Base-by-base conservation (phyloP, 768 basidiomycete genomes). In the Lentinula raphanica region DNA sequence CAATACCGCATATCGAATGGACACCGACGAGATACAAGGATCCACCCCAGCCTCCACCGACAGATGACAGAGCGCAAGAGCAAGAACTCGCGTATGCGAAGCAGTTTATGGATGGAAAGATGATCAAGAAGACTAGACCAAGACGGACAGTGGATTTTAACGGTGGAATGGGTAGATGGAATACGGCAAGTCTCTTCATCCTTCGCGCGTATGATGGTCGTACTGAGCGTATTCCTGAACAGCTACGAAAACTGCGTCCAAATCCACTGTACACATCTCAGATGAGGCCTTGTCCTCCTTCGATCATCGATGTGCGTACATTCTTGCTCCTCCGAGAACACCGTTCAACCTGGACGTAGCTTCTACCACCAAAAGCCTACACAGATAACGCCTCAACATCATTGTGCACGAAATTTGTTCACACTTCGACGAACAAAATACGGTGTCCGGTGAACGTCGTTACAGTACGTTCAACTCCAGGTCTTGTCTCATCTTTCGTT, bases 351-450 rank as follows among this genome's bases (percentile, higher is more conserved):
- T 29, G n/a, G 21, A 38, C 51, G 42, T 69, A 98, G 96, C 80
- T 98, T n/a, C 77, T 98, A 48, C 96, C 95, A 1, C 89, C 97
- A 1, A 86, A 88, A 70, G 95, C 94, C 28, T 98, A 98, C 71
- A 87, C 90, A 15, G 83, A 86, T 54, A 98, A 98, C 69, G 80
- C 89, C 3, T 92, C 95, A 5, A 96, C 92, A 0, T 98, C 96
- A 0, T 76, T 98, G 56, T 98, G 95, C 69, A 95, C 95, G 44
- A 95, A 97, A 69, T 98, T 97, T 64, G 88, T 98, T 9, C 97
- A 99, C 70, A 98, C 96, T 0, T 97, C 95, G 15, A 98, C 94
- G 40, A 99, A 99, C 79, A 99, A 99, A 72, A 93, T 98, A 61
- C 82, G 94, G 55, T 97, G 94, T 77, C 95, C 97, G 0, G 94